phyloP scores from a whole-genome alignment of 1,284 basidiomycete species.

The Ceratobasidium sp. region DNA sequence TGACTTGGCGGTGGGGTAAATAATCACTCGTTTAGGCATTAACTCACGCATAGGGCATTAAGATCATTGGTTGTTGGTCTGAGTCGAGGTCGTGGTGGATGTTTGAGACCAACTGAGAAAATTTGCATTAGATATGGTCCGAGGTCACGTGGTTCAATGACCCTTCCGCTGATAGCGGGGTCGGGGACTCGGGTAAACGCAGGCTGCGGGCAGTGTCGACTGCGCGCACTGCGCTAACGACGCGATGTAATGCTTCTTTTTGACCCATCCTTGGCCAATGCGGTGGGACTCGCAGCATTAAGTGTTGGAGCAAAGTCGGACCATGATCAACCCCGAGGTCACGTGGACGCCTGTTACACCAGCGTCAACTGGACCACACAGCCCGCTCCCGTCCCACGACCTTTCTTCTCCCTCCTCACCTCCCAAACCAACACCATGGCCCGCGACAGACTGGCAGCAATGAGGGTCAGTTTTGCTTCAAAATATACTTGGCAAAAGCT shows the following conservation, averaged over 20 bases:
- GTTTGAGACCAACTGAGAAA: constrained; percentile 37
- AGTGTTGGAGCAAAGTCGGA: constrained; percentile 30
- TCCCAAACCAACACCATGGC: constrained; percentile 2
- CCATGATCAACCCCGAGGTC: constrained; percentile 5
- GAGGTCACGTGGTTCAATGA: constrained; percentile 37
- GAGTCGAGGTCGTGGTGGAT: constrained; percentile 41
- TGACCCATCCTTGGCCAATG: constrained; percentile 10
- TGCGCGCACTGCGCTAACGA: neutral
- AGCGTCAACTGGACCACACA: constrained; percentile 25
- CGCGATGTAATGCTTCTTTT: neutral
- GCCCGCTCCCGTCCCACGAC: constrained; percentile 31
- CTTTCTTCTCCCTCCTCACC: neutral
- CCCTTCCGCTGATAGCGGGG: constrained; percentile 36
- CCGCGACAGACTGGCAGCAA: constrained; percentile 43
- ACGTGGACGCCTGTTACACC: constrained; percentile 22
- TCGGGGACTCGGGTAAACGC: neutral
- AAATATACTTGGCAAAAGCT: neutral
- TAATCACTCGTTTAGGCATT: constrained; percentile 22
- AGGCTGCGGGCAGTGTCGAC: constrained; percentile 40
- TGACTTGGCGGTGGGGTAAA: constrained; percentile 42
- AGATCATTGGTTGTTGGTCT: constrained; percentile 6
- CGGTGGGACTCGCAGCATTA: neutral
- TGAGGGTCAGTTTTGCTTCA: constrained; percentile 16
- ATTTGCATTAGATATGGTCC: constrained; percentile 36
- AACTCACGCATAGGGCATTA: constrained; percentile 2